Conservation (phyloP, 2,329 filamentous ascomycete species). For the Penicillium frequentans region DNA sequence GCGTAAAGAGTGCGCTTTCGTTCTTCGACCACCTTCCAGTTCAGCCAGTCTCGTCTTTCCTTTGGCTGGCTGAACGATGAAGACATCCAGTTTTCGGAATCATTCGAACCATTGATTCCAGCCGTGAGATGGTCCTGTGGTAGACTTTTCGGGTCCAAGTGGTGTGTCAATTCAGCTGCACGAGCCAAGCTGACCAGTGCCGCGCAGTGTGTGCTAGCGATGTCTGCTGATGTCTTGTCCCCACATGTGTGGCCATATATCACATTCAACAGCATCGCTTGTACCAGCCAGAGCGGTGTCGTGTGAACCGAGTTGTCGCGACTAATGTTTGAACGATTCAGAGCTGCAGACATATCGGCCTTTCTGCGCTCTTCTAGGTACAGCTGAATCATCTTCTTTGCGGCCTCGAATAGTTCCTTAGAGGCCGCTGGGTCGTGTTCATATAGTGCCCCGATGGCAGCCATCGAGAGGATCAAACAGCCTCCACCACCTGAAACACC, state of each 20-base stretch:
- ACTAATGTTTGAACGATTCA: conserved; percentile 53
- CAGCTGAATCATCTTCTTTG: conserved; percentile 91
- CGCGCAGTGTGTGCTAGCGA: conserved; percentile 88
- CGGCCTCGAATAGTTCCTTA: conserved; percentile 83
- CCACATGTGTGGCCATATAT: conserved; percentile 94
- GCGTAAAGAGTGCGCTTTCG: conserved; percentile 89
- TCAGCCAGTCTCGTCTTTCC: conserved; percentile 68
- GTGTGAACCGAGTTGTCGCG: conserved; percentile 67
- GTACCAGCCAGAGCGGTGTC: conserved; percentile 89
- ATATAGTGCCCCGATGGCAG: conserved; percentile 82
- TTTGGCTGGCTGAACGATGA: conserved; percentile 35
- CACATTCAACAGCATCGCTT: conserved; percentile 94
- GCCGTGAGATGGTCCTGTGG: conserved; percentile 45
- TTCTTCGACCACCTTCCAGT: conserved; percentile 86
- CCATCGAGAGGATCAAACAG: conserved; percentile 84
- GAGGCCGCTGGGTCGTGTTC: conserved; percentile 79
- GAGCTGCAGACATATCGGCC: conserved; percentile 68
- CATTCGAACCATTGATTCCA: conserved; percentile 57
- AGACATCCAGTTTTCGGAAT: conserved; percentile 43
- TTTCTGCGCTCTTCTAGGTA: conserved; percentile 90
- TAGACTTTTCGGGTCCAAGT: conserved; percentile 38
- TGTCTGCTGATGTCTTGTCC: conserved; percentile 86
- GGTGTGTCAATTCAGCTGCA: conserved; percentile 72
- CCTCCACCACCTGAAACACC: conserved; percentile 73
- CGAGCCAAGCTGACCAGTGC: conserved; percentile 87